phyloP scores from a whole-genome alignment of 192 early-diverging fungal genomes.

The Helicostylum pulchrum region DNA sequence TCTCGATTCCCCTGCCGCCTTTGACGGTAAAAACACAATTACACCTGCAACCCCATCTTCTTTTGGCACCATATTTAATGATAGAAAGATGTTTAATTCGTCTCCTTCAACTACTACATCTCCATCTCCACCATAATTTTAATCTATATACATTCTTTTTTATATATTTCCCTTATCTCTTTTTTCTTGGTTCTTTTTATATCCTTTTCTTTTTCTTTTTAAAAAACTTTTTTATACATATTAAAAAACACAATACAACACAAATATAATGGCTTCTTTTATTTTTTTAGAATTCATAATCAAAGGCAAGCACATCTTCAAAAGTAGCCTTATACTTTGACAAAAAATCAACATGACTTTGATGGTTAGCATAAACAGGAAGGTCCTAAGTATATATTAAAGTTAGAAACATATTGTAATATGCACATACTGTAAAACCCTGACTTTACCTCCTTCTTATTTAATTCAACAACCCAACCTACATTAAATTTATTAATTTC shows the following conservation, averaged over 20 bases:
- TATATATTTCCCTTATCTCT: not conserved
- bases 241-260: not conserved
- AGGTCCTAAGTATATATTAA: slow-evolving; percentile 13
- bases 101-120: slow-evolving; percentile 17
- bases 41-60: slow-evolving; percentile 2
- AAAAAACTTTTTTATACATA: too few relatives aligned
- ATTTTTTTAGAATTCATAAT: slow-evolving; percentile 23
- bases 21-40: slow-evolving; percentile 24
- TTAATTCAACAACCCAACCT: slow-evolving; percentile 36
- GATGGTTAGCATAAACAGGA: slow-evolving; percentile 19
- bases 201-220: not conserved
- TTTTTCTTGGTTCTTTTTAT: not conserved
- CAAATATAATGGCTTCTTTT: not conserved
- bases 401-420: not conserved
- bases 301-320: slow-evolving; percentile 29
- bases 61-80: slow-evolving; percentile 24
- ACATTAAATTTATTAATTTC: not conserved
- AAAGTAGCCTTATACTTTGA: slow-evolving; percentile 15
- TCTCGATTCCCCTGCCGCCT: slow-evolving; percentile 21
- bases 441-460: slow-evolving; percentile 29
- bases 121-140: too few relatives aligned
- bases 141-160: not conserved
- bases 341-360: slow-evolving; percentile 23
- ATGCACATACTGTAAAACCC: not conserved
- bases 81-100: slow-evolving; percentile 36